Conservation (phyloP, 768 basidiomycete genomes). For the Tylopilus felleus region DNA sequence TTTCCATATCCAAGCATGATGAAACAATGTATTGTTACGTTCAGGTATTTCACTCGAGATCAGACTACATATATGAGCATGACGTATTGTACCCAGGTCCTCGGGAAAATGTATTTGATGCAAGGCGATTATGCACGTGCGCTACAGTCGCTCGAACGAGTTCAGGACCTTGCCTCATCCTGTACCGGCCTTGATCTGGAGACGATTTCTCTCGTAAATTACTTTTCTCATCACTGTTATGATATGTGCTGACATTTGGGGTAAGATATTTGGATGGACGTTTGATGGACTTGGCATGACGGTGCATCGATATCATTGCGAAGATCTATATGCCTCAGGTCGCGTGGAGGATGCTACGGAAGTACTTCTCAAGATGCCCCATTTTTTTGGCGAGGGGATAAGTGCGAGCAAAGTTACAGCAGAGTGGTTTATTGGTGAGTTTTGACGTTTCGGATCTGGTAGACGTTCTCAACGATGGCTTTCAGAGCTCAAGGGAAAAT, state of each 20-base stretch:
- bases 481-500: not conserved
- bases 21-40: not conserved
- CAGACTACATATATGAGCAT: not conserved
- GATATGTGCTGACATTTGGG: not conserved
- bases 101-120: not conserved
- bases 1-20: not conserved
- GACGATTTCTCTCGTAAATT: not conserved
- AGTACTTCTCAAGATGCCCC: not conserved
- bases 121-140: not conserved
- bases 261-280: slow-evolving; percentile 7
- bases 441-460: not conserved
- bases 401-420: not conserved
- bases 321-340: not conserved
- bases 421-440: not conserved
- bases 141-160: not conserved
- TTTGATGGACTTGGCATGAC: slow-evolving; percentile 1
- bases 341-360: not conserved
- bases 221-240: too few species aligned
- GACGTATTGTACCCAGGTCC: not conserved
- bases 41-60: slow-evolving; percentile 1
- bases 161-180: not conserved
- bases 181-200: not conserved
- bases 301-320: not conserved
- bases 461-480: too few species aligned
- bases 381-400: not conserved